Conservation (phyloP, 2,329 filamentous ascomycete genomes). For the Akanthomyces uredinophilus region DNA sequence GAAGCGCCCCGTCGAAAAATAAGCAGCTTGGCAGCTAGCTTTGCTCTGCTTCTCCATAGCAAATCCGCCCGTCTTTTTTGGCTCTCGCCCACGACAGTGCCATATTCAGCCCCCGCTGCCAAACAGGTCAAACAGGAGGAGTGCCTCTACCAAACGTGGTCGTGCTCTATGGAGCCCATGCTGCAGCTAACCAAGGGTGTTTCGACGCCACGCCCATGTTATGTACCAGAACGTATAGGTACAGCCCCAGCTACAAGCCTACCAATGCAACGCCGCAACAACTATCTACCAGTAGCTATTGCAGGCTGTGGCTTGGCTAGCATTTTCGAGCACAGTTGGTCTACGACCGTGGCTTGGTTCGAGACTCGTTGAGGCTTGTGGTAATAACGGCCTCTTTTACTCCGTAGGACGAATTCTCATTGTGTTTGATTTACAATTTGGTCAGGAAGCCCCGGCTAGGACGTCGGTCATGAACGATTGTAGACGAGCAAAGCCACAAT, state of each 20-base stretch:
- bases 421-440: not conserved
- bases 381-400: not conserved
- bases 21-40: not conserved
- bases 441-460: not conserved
- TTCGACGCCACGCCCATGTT: slow-evolving; percentile 3
- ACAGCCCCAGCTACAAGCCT: not conserved
- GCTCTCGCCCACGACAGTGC: too few species aligned
- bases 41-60: not conserved
- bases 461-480: not conserved
- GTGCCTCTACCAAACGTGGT: not conserved
- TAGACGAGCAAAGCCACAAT: not conserved
- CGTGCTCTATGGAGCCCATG: not conserved
- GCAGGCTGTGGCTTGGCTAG: not conserved
- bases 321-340: not conserved
- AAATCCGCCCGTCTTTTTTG: too few species aligned
- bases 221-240: slow-evolving; percentile 9
- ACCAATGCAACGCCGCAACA: not conserved
- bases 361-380: not conserved
- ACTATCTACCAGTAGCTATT: not conserved
- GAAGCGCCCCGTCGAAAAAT: not conserved
- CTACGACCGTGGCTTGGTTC: not conserved
- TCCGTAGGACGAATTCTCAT: not conserved
- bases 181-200: slow-evolving; percentile 3
- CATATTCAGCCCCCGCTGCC: not conserved
- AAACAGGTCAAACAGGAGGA: not conserved